Percentiles rank a stretch among this genome's conserved stretches.
Conservation (phyloP, 192 early-diverging fungal genomes). For the Rhizophagus prolifer region DNA sequence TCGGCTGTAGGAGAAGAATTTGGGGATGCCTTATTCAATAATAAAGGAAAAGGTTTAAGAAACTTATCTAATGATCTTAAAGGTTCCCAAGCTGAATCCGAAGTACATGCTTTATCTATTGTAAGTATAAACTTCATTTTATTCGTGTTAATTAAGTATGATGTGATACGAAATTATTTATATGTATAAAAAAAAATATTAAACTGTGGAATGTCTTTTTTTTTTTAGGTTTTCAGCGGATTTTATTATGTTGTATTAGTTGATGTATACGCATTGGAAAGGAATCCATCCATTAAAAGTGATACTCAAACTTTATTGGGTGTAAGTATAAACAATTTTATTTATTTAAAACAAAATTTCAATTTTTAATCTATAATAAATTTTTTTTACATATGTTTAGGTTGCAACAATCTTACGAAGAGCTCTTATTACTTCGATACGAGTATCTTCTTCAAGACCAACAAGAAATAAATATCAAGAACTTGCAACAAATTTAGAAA, state of each 20-base stretch:
- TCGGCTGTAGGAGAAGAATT: constrained; percentile 19
- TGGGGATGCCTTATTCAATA: not conserved
- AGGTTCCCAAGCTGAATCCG: not conserved
- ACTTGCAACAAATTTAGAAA: constrained; percentile 7
- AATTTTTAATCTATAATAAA: not conserved
- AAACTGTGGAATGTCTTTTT: too few relatives aligned
- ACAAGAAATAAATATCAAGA: constrained; percentile 9
- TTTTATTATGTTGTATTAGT: constrained; percentile 14
- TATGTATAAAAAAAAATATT: too few relatives aligned
- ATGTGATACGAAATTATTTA: too few relatives aligned
- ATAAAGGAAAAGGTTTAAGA: constrained; percentile 19
- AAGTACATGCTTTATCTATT: constrained; percentile 7
- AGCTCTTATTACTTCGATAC: not conserved
- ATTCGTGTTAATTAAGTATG: too few relatives aligned
- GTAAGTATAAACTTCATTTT: not conserved
- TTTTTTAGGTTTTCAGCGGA: constrained; percentile 15
- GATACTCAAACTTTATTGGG: not conserved
- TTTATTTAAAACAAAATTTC: not conserved
- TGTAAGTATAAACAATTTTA: too few relatives aligned
- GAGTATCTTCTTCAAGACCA: not conserved
- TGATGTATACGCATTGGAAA: constrained; percentile 6
- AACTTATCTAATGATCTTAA: constrained; percentile 2
- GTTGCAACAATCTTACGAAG: not conserved
- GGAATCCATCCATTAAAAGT: not conserved
- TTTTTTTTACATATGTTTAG: not conserved